Percentiles rank a stretch among this genome's conserved stretches.
phyloP scores from a whole-genome alignment of 2,329 filamentous ascomycete species.

The Penicillium janthinellum region DNA sequence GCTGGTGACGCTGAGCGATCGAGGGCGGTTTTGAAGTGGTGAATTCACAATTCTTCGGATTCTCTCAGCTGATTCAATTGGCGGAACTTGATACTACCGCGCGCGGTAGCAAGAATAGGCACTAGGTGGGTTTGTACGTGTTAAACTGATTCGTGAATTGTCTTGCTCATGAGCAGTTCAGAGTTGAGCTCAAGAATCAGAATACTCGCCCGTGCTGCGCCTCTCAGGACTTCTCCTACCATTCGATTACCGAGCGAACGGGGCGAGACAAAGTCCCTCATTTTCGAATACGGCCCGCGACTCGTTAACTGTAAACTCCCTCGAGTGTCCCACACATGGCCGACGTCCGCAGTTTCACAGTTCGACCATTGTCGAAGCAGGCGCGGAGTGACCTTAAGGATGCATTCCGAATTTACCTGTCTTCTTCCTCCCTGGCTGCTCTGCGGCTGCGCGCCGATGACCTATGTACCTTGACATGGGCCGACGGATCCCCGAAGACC shows the following conservation, averaged over 20 bases:
- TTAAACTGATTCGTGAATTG: neutral
- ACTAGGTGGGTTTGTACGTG: neutral
- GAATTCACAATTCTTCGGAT: neutral
- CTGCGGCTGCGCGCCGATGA: constrained; percentile 62
- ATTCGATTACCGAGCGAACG: neutral
- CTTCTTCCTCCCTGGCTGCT: constrained; percentile 57
- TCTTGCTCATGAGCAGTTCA: neutral
- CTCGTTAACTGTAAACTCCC: neutral
- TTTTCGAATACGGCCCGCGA: neutral
- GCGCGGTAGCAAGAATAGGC: neutral
- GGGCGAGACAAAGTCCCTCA: neutral
- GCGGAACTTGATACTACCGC: neutral
- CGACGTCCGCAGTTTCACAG: constrained; percentile 50
- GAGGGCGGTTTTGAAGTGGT: neutral
- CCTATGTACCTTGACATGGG: constrained; percentile 48
- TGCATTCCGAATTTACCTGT: constrained; percentile 61
- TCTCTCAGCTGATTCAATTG: neutral
- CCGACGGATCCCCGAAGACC: constrained; percentile 49
- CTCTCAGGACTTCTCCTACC: neutral
- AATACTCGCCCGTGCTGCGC: neutral
- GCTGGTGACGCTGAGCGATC: neutral
- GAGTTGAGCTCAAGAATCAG: neutral
- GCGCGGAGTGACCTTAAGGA: constrained; percentile 54
- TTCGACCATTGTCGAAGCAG: constrained; percentile 56
- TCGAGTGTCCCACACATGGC: constrained; percentile 34